Conservation (phyloP, 2,329 filamentous ascomycete genomes). For the Calonectria pteridis region DNA sequence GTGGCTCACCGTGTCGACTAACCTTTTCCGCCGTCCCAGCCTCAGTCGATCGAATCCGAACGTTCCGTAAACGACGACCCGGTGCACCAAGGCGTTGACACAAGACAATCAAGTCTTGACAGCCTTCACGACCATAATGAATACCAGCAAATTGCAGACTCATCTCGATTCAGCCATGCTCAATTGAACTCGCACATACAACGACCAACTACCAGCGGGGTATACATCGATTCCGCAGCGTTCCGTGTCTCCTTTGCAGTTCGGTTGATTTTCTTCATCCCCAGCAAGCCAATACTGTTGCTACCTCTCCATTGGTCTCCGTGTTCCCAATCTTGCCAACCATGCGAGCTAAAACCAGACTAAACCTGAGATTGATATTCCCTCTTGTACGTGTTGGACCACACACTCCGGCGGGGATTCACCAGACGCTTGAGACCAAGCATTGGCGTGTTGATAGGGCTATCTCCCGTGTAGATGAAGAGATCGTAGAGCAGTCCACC, state of each 20-base stretch:
- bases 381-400: constrained; percentile 51
- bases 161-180: not conserved
- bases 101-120: not conserved
- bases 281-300: not conserved
- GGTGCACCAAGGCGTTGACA: no score
- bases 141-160: not conserved
- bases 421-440: constrained; percentile 70
- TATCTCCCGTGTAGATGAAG: constrained; percentile 78
- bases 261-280: not conserved
- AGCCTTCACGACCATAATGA: not conserved
- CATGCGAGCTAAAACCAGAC: not conserved
- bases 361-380: constrained; percentile 41
- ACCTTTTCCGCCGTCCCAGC: not conserved
- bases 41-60: not conserved
- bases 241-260: constrained; percentile 16
- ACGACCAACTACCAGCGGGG: not conserved
- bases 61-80: not conserved
- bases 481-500: constrained; percentile 77
- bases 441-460: constrained; percentile 76
- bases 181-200: not conserved
- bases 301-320: constrained; percentile 1
- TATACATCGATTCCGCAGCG: constrained; percentile 8
- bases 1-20: not conserved
- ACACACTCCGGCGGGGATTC: constrained; percentile 49
- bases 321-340: constrained; percentile 4